Evolutionary conservation across 2,329 filamentous ascomycete genomes (phyloP).

Genomic region (Trichoderma atrobrunneum): DNA sequence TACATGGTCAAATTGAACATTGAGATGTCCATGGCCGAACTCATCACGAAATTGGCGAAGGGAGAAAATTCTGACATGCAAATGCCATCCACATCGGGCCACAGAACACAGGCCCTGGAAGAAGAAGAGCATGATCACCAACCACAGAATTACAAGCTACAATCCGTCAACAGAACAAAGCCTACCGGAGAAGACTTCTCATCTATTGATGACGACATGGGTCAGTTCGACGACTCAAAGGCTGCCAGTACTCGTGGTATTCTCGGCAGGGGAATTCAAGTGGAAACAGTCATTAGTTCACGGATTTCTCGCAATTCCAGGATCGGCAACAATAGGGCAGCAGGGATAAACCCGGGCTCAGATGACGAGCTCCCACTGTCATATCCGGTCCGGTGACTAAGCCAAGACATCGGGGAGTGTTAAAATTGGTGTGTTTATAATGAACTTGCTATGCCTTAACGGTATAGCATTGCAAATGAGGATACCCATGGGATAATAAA

Average conservation of each 20-base stretch:
- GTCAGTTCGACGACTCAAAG: not conserved
- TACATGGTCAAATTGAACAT: conserved; percentile 54
- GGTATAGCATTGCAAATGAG: not conserved
- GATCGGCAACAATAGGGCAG: not conserved
- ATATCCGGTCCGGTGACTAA: conserved; percentile 10
- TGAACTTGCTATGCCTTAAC: not conserved
- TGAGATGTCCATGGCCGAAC: conserved; percentile 51
- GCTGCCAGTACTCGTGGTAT: conserved; percentile 4
- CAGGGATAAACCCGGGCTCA: not conserved
- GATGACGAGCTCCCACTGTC: conserved; percentile 7
- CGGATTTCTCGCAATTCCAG: conserved; percentile 1
- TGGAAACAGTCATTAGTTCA: conserved; percentile 4
- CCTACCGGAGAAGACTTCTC: not conserved
- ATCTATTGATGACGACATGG: conserved; percentile 7
- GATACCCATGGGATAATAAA: not conserved
- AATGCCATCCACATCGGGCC: not conserved
- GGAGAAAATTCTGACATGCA: not conserved
- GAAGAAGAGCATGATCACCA: not conserved
- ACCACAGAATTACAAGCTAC: not conserved
- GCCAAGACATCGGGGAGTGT: not conserved
- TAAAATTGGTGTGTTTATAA: not conserved
- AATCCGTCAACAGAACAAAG: not conserved
- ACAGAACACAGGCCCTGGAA: not conserved
- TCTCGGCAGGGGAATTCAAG: not conserved
- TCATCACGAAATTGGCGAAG: conserved; percentile 43